A percentile compares a stretch with the other conserved stretches of the same genome.
Conservation (phyloP, 192 early-diverging fungal genomes). For the Geosiphon pyriformis region DNA sequence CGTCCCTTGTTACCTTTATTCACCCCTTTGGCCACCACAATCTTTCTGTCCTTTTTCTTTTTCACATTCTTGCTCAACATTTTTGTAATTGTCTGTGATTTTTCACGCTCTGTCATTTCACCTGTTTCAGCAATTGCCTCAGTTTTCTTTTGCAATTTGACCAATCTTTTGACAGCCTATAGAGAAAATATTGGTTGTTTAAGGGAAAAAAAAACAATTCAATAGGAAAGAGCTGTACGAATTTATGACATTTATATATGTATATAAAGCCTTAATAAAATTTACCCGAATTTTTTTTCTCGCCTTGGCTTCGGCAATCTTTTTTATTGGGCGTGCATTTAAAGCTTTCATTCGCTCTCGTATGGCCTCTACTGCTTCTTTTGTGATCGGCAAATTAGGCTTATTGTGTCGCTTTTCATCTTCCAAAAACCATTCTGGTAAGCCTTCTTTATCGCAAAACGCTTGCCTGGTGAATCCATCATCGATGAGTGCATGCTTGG, state of each 20-base stretch:
- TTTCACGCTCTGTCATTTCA: slow-evolving; percentile 86
- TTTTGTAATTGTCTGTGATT: slow-evolving; percentile 74
- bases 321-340: slow-evolving; percentile 98
- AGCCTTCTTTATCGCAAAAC: slow-evolving; percentile 76
- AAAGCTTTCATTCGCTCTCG: slow-evolving; percentile 77
- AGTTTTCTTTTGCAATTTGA: slow-evolving; percentile 86
- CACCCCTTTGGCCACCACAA: slow-evolving; percentile 86
- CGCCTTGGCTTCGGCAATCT: slow-evolving; percentile 97
- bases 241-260: too few species aligned
- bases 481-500: slow-evolving; percentile 82
- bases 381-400: slow-evolving; percentile 86
- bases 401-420: slow-evolving; percentile 91
- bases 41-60: slow-evolving; percentile 71
- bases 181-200: too few species aligned
- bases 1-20: slow-evolving; percentile 85
- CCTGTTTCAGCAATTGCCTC: slow-evolving; percentile 76
- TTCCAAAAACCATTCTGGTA: slow-evolving; percentile 91
- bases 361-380: slow-evolving; percentile 89
- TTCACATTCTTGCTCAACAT: slow-evolving; percentile 77
- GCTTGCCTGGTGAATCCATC: slow-evolving; percentile 87
- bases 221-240: too few species aligned
- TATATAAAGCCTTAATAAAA: slow-evolving; percentile 1
- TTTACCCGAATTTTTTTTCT: slow-evolving; percentile 80
- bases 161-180: slow-evolving; percentile 61
- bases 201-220: too few species aligned